These are phyloP conservation scores for Fusarium beomiforme DNA, from an alignment of 2,329 filamentous ascomycete species.

Conservation along the genomic window DNA sequence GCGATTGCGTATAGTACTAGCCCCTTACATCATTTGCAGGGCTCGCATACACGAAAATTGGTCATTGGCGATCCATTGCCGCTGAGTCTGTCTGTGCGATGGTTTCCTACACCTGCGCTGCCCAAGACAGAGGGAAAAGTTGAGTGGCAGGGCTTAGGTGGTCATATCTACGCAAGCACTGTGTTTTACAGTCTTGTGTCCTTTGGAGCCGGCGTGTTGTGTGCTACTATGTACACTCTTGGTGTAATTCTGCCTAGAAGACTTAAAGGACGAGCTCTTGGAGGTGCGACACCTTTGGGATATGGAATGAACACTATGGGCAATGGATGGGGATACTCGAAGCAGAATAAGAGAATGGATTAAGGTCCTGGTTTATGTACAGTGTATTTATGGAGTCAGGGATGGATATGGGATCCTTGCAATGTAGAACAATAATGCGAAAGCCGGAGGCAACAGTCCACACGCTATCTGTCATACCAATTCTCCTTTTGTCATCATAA, in stretches of 20 bases:
- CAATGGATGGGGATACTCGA: slow-evolving; percentile 66
- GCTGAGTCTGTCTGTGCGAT: slow-evolving; percentile 81
- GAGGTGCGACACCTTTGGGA: slow-evolving; percentile 67
- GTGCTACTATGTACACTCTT: slow-evolving; percentile 68
- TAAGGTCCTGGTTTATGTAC: slow-evolving; percentile 35
- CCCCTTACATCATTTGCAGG: slow-evolving; percentile 69
- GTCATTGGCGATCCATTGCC: slow-evolving; percentile 89
- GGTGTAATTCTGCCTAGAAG: slow-evolving; percentile 67
- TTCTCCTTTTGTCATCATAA: neutral
- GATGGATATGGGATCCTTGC: slow-evolving; percentile 21
- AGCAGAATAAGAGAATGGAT: slow-evolving; percentile 61
- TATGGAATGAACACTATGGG: slow-evolving; percentile 63
- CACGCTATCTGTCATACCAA: slow-evolving; percentile 14
- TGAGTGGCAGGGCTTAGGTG: slow-evolving; percentile 72
- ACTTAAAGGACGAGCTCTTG: slow-evolving; percentile 60
- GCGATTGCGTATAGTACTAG: slow-evolving; percentile 88
- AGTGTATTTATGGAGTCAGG: slow-evolving; percentile 40
- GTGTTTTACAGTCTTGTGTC: slow-evolving; percentile 70
- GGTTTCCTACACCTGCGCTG: slow-evolving; percentile 81
- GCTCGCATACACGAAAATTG: slow-evolving; percentile 68
- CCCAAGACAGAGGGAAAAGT: slow-evolving; percentile 73
- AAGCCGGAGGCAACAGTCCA: slow-evolving; percentile 10
- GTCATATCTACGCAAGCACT: slow-evolving; percentile 71
- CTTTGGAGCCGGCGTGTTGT: slow-evolving; percentile 64
- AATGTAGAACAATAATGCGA: slow-evolving; percentile 26